phyloP scores from a whole-genome alignment of 768 basidiomycete genomes.

The Lactarius trivialis region DNA sequence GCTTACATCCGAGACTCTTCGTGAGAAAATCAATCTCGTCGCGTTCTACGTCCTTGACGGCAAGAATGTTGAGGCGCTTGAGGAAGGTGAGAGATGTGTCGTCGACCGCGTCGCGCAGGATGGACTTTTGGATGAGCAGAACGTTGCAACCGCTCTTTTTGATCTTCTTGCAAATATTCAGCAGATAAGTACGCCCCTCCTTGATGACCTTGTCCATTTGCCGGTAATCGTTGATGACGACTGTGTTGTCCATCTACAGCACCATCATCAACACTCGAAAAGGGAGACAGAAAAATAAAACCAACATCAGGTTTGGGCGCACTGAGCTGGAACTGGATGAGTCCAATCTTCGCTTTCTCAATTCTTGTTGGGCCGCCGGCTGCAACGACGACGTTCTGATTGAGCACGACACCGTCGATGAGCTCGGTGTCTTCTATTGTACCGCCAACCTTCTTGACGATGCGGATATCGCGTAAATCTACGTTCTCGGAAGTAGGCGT shows the following conservation, averaged over 20 bases:
- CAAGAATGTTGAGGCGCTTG: conserved; percentile 92
- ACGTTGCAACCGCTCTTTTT: conserved; percentile 99
- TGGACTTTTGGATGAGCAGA: conserved; percentile 97
- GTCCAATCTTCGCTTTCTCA: conserved; percentile 97
- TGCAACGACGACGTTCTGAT: conserved; percentile 86
- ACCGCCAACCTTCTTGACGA: conserved; percentile 98
- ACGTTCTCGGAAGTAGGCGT: conserved; percentile 89
- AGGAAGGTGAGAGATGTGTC: conserved; percentile 97
- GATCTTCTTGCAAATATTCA: conserved; percentile 98
- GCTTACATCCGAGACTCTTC: conserved; percentile 92
- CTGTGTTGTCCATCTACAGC: conserved; percentile 96
- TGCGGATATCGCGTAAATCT: conserved; percentile 90
- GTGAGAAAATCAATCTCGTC: conserved; percentile 98
- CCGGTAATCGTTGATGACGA: conserved; percentile 97
- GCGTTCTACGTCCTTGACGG: conserved; percentile 95
- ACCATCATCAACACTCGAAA: conserved; percentile 12
- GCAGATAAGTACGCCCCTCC: conserved; percentile 94
- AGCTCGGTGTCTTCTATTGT: conserved; percentile 99
- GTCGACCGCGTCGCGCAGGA: conserved; percentile 97
- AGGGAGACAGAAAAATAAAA: no score
- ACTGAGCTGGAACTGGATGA: conserved; percentile 97
- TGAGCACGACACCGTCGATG: conserved; percentile 93
- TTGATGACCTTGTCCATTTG: conserved; percentile 99
- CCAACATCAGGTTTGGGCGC: conserved; percentile 96
- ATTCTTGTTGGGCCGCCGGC: conserved; percentile 92